Percentiles rank a stretch among this genome's conserved stretches.
Evolutionary conservation across 2,329 filamentous ascomycete genomes (phyloP).

Genomic region (Cytospora piceae): DNA sequence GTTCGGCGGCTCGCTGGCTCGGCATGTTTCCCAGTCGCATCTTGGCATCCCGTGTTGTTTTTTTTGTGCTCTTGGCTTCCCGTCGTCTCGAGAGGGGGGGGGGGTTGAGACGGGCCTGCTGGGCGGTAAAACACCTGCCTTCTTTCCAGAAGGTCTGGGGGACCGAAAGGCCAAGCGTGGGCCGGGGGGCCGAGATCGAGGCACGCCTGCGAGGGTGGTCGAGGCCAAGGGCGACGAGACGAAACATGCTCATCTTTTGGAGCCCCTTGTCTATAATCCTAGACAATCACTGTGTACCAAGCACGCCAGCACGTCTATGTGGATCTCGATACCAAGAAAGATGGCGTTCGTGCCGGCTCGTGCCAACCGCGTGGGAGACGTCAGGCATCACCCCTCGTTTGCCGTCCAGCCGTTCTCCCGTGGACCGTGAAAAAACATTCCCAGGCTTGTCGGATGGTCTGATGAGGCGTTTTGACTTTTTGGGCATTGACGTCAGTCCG

Average conservation of each 20-base stretch:
- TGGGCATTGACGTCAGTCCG: not conserved
- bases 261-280: not conserved
- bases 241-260: not conserved
- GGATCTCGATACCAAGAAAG: not conserved
- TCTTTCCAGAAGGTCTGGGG: too few relatives aligned
- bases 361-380: slow-evolving; percentile 18
- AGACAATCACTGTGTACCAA: slow-evolving; percentile 8
- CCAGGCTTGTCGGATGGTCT: not conserved
- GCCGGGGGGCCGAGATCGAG: not conserved
- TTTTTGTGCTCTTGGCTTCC: not conserved
- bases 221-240: not conserved
- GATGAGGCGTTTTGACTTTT: not conserved
- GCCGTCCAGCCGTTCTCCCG: slow-evolving; percentile 2
- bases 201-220: not conserved
- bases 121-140: too few relatives aligned
- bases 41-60: not conserved
- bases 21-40: not conserved
- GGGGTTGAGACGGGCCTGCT: too few relatives aligned
- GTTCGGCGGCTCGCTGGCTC: not conserved
- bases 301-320: not conserved
- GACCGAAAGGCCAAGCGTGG: not conserved
- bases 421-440: not conserved
- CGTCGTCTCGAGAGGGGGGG: not conserved
- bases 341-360: slow-evolving; percentile 20
- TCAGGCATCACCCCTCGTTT: not conserved